Conservation (phyloP, 2,329 filamentous ascomycete species). For the Alternaria infectoria region DNA sequence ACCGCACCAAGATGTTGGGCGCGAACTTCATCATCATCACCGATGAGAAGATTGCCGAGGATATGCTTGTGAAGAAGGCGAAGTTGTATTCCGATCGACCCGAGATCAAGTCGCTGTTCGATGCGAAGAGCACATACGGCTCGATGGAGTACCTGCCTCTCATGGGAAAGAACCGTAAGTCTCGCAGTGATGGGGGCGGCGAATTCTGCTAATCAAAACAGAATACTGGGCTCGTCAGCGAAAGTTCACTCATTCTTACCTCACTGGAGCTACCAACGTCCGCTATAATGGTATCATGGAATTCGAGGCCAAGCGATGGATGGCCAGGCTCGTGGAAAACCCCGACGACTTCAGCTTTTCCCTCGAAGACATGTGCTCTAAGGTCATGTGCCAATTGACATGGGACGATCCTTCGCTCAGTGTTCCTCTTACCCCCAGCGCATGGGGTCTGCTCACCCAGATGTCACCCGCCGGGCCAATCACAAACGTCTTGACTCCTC, state of each 20-base stretch:
- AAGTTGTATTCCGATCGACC: constrained; percentile 61
- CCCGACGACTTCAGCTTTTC: constrained; percentile 59
- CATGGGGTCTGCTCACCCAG: constrained; percentile 63
- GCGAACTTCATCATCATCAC: constrained; percentile 57
- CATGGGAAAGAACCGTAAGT: constrained; percentile 63
- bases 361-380: constrained; percentile 64
- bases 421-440: constrained; percentile 57
- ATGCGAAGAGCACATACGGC: constrained; percentile 61
- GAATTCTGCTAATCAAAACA: constrained; percentile 20
- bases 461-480: constrained; percentile 65
- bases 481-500: constrained; percentile 62
- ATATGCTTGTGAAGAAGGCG: constrained; percentile 59
- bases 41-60: constrained; percentile 61
- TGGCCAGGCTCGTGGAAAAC: constrained; percentile 56
- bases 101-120: constrained; percentile 59
- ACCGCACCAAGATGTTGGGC: constrained; percentile 48
- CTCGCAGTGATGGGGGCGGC: not conserved
- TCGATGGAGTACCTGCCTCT: constrained; percentile 64
- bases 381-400: constrained; percentile 61
- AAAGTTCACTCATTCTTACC: constrained; percentile 59
- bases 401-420: constrained; percentile 61
- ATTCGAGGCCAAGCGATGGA: constrained; percentile 61
- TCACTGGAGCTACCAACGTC: constrained; percentile 55
- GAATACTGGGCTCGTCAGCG: constrained; percentile 64
- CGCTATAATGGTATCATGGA: constrained; percentile 59